Evolutionary conservation across 352 stramenopile genomes (phyloP).

Genomic region (Phytophthora citricola): DNA sequence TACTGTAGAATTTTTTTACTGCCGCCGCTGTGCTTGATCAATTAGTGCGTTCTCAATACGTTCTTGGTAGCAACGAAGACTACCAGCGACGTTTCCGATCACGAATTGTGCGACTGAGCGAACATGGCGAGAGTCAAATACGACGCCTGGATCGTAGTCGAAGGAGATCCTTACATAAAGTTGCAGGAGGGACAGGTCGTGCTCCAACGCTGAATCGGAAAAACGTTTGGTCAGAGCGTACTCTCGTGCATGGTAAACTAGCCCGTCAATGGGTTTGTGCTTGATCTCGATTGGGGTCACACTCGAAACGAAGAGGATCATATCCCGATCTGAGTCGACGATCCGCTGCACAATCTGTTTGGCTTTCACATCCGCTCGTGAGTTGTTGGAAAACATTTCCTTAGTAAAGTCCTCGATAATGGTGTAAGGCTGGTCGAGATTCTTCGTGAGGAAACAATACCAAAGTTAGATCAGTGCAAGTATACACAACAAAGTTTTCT

Average conservation of each 20-base stretch:
- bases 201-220: constrained; percentile 25
- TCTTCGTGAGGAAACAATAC: constrained; percentile 7
- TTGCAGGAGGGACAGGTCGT: constrained; percentile 53
- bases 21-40: constrained; percentile 14
- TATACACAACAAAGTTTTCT: not conserved
- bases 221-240: constrained; percentile 54
- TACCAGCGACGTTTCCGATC: constrained; percentile 40
- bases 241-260: constrained; percentile 24
- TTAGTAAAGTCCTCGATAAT: constrained; percentile 39
- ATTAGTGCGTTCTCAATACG: constrained; percentile 56
- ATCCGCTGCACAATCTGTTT: constrained; percentile 35
- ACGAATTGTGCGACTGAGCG: constrained; percentile 53
- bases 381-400: constrained; percentile 37
- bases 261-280: constrained; percentile 28
- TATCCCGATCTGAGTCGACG: constrained; percentile 25
- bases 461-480: constrained; percentile 1
- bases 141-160: constrained; percentile 40
- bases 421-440: constrained; percentile 32
- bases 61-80: constrained; percentile 46
- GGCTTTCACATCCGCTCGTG: constrained; percentile 30
- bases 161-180: constrained; percentile 55
- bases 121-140: constrained; percentile 34
- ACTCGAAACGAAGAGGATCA: constrained; percentile 31
- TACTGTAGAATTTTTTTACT: not conserved
- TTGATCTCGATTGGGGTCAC: constrained; percentile 27